Conservation (phyloP, 2,329 filamentous ascomycete species). For the Fusarium sp. region DNA sequence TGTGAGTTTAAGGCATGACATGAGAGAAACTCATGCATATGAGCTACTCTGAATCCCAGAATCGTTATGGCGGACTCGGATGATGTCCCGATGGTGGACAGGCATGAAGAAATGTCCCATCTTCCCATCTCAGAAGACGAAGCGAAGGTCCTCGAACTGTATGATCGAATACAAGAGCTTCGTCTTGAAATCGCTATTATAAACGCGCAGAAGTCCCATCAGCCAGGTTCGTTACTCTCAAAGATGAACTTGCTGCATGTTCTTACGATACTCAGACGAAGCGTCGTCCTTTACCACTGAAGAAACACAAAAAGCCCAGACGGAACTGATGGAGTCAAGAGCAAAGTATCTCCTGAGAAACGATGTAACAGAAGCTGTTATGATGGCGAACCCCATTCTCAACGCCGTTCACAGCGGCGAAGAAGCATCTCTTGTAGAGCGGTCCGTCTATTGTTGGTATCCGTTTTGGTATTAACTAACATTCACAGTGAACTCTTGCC, state of each 20-base stretch:
- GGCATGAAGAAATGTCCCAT: slow-evolving; percentile 52
- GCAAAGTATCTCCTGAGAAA: slow-evolving; percentile 77
- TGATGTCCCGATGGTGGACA: slow-evolving; percentile 47
- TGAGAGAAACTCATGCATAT: background rate
- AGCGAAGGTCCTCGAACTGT: slow-evolving; percentile 73
- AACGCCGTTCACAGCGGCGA: slow-evolving; percentile 80
- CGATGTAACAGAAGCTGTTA: slow-evolving; percentile 74
- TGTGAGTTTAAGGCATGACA: slow-evolving; percentile 4
- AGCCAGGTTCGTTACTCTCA: slow-evolving; percentile 49
- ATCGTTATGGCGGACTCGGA: slow-evolving; percentile 47
- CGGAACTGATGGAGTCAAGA: slow-evolving; percentile 76
- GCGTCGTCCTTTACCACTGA: slow-evolving; percentile 58
- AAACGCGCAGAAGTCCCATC: slow-evolving; percentile 58
- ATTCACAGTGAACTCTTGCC: slow-evolving; percentile 72
- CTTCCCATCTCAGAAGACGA: slow-evolving; percentile 75
- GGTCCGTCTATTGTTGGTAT: slow-evolving; percentile 60
- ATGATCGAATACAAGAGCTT: slow-evolving; percentile 78
- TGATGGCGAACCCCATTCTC: slow-evolving; percentile 80
- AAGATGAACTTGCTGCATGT: background rate
- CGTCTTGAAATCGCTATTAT: slow-evolving; percentile 79
- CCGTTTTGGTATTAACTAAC: slow-evolving; percentile 12
- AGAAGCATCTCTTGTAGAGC: slow-evolving; percentile 74
- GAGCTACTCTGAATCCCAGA: background rate
- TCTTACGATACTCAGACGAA: slow-evolving; percentile 36
- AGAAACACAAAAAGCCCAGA: slow-evolving; percentile 69